Conservation (phyloP, 192 early-diverging fungal genomes). For the Mortierella claussenii region DNA sequence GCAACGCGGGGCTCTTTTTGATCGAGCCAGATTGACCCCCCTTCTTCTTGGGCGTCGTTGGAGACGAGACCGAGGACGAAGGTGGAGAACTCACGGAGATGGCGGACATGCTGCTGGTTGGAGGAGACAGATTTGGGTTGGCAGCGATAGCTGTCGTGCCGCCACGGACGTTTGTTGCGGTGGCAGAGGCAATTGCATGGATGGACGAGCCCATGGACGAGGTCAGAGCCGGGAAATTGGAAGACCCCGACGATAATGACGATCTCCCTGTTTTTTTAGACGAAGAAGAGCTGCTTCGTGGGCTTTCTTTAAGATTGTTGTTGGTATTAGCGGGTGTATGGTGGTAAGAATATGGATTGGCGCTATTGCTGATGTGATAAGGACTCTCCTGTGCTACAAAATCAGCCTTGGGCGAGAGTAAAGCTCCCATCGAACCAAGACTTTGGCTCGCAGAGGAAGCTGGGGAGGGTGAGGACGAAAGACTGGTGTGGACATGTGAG, state of each 20-base stretch:
- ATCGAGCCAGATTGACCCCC: not conserved
- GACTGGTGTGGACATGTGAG: slow-evolving; percentile 29
- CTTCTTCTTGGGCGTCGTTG: slow-evolving; percentile 16
- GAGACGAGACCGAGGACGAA: slow-evolving; percentile 15
- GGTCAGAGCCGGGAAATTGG: slow-evolving; percentile 2
- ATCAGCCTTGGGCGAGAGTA: slow-evolving; percentile 34
- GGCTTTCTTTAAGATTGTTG: not conserved
- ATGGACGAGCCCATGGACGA: slow-evolving; percentile 11
- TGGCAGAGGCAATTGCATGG: slow-evolving; percentile 33
- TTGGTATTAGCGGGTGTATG: not conserved
- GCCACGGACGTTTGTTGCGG: slow-evolving; percentile 4
- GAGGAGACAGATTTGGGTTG: slow-evolving; percentile 25
- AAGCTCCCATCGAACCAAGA: slow-evolving; percentile 32
- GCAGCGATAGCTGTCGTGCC: slow-evolving; percentile 30
- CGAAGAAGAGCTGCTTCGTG: not conserved
- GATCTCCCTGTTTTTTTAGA: slow-evolving; percentile 6
- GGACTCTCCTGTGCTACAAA: slow-evolving; percentile 6
- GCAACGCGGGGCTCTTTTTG: slow-evolving; percentile 11
- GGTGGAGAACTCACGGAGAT: slow-evolving; percentile 10
- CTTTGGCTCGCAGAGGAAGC: slow-evolving; percentile 33
- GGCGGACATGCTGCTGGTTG: slow-evolving; percentile 19
- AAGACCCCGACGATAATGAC: slow-evolving; percentile 2
- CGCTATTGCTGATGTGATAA: not conserved
- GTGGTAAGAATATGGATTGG: not conserved
- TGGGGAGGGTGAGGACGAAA: slow-evolving; percentile 26